Percentiles rank a stretch among this genome's conserved stretches.
Conservation (phyloP, 257 asterid species). For the Coffea canephora region DNA sequence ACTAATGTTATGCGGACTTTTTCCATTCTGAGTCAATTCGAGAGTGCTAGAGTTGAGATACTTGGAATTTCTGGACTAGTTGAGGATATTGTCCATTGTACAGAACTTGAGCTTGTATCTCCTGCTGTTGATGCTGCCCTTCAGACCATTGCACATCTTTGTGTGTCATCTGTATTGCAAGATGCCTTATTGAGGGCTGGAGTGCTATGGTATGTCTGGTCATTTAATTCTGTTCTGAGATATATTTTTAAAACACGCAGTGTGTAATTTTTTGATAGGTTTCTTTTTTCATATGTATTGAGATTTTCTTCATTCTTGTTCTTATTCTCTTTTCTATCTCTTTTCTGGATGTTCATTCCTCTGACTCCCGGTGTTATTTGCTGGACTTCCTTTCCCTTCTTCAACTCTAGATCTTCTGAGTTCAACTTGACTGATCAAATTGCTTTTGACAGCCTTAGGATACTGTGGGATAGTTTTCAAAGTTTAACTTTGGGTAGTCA, state of each 20-base stretch:
- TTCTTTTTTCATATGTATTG: not conserved
- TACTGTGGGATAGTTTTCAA: not conserved
- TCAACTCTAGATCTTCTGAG: too few species aligned
- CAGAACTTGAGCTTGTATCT: constrained; percentile 86
- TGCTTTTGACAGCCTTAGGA: not conserved
- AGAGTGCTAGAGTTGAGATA: constrained; percentile 85
- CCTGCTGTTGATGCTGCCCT: constrained; percentile 87
- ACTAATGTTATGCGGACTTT: constrained; percentile 80
- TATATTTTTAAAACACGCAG: not conserved
- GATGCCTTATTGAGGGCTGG: constrained; percentile 86
- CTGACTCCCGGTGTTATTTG: not conserved
- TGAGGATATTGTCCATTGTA: constrained; percentile 89
- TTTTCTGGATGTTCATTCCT: not conserved
- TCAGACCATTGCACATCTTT: constrained; percentile 81
- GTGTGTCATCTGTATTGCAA: constrained; percentile 76
- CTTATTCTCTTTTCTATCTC: not conserved
- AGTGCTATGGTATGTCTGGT: constrained; percentile 65
- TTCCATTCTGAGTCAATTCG: constrained; percentile 88
- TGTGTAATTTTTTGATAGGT: not conserved
- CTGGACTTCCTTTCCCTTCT: too few species aligned
- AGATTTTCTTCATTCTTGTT: not conserved
- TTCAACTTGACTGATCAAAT: too few species aligned
- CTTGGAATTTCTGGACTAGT: constrained; percentile 75
- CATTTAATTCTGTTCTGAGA: not conserved
- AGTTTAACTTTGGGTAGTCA: not conserved